phyloP scores from a whole-genome alignment of 2,329 filamentous ascomycete species.

The Venturia oleaginea region DNA sequence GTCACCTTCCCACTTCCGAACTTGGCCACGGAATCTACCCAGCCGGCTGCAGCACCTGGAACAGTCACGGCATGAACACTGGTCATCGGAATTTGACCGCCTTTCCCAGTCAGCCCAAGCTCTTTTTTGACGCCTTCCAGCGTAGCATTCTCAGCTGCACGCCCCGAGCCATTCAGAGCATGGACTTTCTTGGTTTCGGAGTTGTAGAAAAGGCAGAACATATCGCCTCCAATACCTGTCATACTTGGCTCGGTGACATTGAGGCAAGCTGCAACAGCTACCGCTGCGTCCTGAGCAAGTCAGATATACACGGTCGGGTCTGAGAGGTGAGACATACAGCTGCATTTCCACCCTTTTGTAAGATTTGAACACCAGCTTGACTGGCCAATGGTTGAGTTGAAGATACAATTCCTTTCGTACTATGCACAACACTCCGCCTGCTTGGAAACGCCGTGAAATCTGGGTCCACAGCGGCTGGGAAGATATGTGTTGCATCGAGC shows the following conservation, averaged over 20 bases:
- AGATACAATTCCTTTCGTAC: constrained; percentile 81
- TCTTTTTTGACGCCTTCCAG: constrained; percentile 62
- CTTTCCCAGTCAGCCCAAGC: constrained; percentile 46
- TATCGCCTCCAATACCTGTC: constrained; percentile 92
- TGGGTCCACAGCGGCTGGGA: constrained; percentile 36
- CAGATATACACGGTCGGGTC: background rate
- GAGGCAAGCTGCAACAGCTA: constrained; percentile 83
- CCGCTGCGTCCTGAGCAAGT: constrained; percentile 70
- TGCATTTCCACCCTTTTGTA: constrained; percentile 86
- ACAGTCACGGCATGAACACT: constrained; percentile 78
- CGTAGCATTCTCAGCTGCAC: constrained; percentile 59
- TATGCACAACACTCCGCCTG: constrained; percentile 85
- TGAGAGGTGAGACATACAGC: constrained; percentile 52
- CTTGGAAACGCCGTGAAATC: constrained; percentile 62
- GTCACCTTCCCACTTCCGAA: constrained; percentile 83
- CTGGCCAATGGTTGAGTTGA: constrained; percentile 85
- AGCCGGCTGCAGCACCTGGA: constrained; percentile 84
- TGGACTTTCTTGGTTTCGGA: constrained; percentile 72
- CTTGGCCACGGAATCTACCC: constrained; percentile 78
- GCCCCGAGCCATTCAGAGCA: constrained; percentile 88
- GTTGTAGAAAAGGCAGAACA: constrained; percentile 92
- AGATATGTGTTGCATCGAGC: constrained; percentile 41
- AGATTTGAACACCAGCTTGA: constrained; percentile 73
- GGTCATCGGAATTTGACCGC: constrained; percentile 57
- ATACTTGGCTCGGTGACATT: constrained; percentile 91